Evolutionary conservation across 192 early-diverging fungal species (phyloP), one percentile per base, ranked within the genome.

Genomic region (Backusella morwellensis): DNA sequence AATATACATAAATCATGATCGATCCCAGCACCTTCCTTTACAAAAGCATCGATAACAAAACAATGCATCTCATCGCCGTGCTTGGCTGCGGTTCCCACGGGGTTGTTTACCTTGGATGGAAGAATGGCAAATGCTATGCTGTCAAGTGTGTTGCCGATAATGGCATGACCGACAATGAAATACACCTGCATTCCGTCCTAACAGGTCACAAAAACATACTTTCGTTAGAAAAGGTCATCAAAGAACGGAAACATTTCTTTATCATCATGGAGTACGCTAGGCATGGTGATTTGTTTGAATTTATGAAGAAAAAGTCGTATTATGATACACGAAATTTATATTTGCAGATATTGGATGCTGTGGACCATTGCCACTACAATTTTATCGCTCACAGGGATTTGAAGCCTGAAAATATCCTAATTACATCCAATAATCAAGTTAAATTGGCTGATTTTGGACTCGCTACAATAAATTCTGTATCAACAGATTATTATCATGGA

Each of bases 391-490:
- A 95, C 74, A 87, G 93, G 38, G 94, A 95, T 77, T 85, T 95
- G 59, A 95, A 95, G 81, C 93, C 93, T 26, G 94, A 95, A 76
- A 95, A 95, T 59, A 92, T 95, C 35, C 83, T 94, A 35, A 83
- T 94, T 11, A 88, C 88, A 59, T 88, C 88, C 70, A 74, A 75
- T 7, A 50, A 86, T 19, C 76, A 80, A 23, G 85, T 92, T 66
- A 99, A 96, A 86, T 87, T 99, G 68, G 91, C 94, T 8, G 97
- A 99, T 83, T 99, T 99, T 90, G 97, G 97, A 7, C 81, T 99
- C 59, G 93, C 97, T 42, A 97, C 83, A 71, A 90, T 76, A 70
- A 89, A 81, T 73, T 75, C 68, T 71, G 88, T 38, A 86, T 95
- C 93, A 69, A 88, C 75, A 83, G 92, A 78, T 81, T 93, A 81